phyloP scores from a whole-genome alignment of 352 stramenopile species.

The Phytophthora aleatoria region DNA sequence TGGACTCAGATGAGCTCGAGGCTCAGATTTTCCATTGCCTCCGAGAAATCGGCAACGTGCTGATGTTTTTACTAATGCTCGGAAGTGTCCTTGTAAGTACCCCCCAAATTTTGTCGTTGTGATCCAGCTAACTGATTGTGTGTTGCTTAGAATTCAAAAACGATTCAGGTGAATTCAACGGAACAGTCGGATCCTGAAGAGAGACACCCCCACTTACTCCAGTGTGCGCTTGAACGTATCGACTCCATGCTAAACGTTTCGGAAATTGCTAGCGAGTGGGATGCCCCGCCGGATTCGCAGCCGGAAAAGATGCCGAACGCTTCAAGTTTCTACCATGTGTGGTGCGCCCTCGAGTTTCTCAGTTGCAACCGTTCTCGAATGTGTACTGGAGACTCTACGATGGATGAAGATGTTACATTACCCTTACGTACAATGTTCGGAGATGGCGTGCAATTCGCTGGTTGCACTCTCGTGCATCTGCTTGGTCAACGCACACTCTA shows the following conservation, averaged over 20 bases:
- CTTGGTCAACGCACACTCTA: slow-evolving; percentile 57
- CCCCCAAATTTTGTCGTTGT: neutral
- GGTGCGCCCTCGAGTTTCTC: slow-evolving; percentile 68
- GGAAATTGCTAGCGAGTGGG: slow-evolving; percentile 47
- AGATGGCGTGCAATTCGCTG: slow-evolving; percentile 66
- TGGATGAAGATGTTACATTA: slow-evolving; percentile 5
- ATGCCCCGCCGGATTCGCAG: slow-evolving; percentile 34
- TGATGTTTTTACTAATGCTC: slow-evolving; percentile 65
- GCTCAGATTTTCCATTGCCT: slow-evolving; percentile 86
- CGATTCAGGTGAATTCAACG: slow-evolving; percentile 14
- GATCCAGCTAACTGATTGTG: neutral
- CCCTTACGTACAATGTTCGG: slow-evolving; percentile 49
- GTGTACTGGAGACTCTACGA: slow-evolving; percentile 4
- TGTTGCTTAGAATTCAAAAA: slow-evolving; percentile 13
- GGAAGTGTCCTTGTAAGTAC: slow-evolving; percentile 40
- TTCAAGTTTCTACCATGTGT: slow-evolving; percentile 66
- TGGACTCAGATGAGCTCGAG: slow-evolving; percentile 82
- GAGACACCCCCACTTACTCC: slow-evolving; percentile 23
- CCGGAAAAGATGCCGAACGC: slow-evolving; percentile 52
- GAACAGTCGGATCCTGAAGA: slow-evolving; percentile 4
- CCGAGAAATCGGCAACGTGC: slow-evolving; percentile 75
- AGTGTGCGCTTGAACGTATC: slow-evolving; percentile 33
- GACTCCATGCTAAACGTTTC: slow-evolving; percentile 35
- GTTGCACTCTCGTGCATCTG: slow-evolving; percentile 61
- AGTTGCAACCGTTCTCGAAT: slow-evolving; percentile 39